Evolutionary conservation across 495 filamentous ascomycete species (phyloP).

Genomic region (Rusavskia elegans): DNA sequence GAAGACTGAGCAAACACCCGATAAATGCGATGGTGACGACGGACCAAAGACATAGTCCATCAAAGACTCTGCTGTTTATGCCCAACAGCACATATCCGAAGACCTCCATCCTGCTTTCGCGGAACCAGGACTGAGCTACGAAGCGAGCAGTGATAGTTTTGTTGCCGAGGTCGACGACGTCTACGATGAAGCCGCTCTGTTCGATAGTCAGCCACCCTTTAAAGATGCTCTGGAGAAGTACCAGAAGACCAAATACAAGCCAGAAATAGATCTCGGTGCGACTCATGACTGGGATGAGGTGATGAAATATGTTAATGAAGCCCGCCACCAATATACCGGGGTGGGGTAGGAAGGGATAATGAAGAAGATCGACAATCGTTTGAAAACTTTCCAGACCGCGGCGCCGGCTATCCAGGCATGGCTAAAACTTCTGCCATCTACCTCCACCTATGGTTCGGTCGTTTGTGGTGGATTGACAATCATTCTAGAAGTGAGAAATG

Average conservation of each 20-base stretch:
- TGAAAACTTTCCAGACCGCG: constrained; percentile 2
- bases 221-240: constrained; percentile 1
- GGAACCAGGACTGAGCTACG: constrained; percentile 2
- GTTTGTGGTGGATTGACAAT: constrained; percentile 8
- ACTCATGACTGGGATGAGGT: constrained; percentile 7
- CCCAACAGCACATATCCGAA: neutral
- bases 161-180: neutral
- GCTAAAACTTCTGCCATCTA: constrained; percentile 4
- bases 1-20: neutral
- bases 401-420: constrained; percentile 8
- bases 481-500: constrained; percentile 1
- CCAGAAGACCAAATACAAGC: neutral
- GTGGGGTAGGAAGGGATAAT: constrained; percentile 3
- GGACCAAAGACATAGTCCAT: neutral
- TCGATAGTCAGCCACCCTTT: constrained; percentile 4
- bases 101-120: constrained; percentile 5
- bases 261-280: neutral
- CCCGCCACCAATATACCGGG: constrained; percentile 3
- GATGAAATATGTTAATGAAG: constrained; percentile 1
- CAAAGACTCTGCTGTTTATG: neutral
- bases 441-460: constrained; percentile 2
- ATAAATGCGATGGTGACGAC: neutral
- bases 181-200: neutral
- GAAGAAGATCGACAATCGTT: constrained; percentile 1
- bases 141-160: constrained; percentile 1